Evolutionary conservation across 331 rosid species (phyloP).

Genomic region (Acacia pycnantha): DNA sequence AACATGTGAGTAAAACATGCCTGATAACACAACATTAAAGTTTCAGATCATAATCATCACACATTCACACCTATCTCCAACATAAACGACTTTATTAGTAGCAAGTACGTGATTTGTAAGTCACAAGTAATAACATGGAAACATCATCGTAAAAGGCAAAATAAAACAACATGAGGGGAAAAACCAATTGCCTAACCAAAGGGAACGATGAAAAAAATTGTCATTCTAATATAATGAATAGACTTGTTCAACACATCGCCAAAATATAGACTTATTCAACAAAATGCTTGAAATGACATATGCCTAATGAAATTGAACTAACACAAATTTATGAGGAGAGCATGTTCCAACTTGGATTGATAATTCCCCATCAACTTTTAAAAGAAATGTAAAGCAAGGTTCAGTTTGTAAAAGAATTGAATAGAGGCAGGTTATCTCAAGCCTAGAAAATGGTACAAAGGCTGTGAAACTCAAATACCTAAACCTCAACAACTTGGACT

Average conservation of each 20-base stretch:
- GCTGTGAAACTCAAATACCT: background rate
- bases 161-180: background rate
- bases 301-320: background rate
- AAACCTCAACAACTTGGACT: background rate
- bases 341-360: background rate
- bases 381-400: background rate
- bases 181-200: background rate
- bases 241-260: background rate
- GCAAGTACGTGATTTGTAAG: constrained; percentile 4
- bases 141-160: background rate
- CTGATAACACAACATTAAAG: constrained; percentile 2
- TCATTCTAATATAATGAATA: background rate
- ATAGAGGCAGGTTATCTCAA: background rate
- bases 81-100: constrained; percentile 6
- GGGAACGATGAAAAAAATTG: background rate
- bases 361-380: background rate
- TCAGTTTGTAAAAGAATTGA: background rate
- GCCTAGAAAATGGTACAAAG: background rate
- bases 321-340: background rate
- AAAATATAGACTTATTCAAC: background rate
- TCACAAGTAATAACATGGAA: background rate
- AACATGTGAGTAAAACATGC: background rate
- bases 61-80: constrained; percentile 20
- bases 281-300: constrained; percentile 12
- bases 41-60: constrained; percentile 6